Base-by-base conservation (phyloP, 75 land plant species). In the Picea sitchensis region DNA sequence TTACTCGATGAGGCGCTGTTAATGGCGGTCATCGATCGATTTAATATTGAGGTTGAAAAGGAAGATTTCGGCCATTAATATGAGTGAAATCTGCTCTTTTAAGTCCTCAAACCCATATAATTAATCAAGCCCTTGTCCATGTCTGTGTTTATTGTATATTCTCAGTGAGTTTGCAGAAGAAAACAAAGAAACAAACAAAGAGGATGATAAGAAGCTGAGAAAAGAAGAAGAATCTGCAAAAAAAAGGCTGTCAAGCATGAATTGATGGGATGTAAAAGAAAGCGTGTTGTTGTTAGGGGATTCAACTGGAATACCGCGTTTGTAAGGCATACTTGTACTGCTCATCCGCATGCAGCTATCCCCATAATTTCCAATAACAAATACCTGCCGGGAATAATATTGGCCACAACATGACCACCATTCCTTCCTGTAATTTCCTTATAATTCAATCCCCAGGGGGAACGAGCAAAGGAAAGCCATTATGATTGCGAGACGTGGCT, bases 381-480 rank as follows among this genome's bases (percentile, higher is more conserved):
- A 65, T 30, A 65, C 68, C 68, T 65, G 68, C 32, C 68, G 68
- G 31, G 68, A 65, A 65, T 65, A 65, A 32, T 51, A 51, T 51
- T 51, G 9, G 12, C 56, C 56, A 9, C 32, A 14, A 65, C 15
- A 32, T 30, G 34, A 65, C 34, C 32, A 65, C 14, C 0, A 30
- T 65, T 65, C 31, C 17, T 31, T 3, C 38, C 32, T 65, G 26
- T 30, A 14, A 14, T 2, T 3, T 30, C 32, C 4, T 30, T 3
- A 14, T 14, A 30, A 12, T 30, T 32, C 32, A 65, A 13, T 13
- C 32, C 31, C 14, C 31, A 12, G 13, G 30, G 67, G 32, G 14
- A 31, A 65, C 67, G 31, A 65, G 34, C 14, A 65, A 65, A 65
- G 5, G 14, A 67, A 36, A 17, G 8, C 21, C 51, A 68, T 68